Conservation (phyloP, 2,329 filamentous ascomycete species). For the Fusarium robinianum region DNA sequence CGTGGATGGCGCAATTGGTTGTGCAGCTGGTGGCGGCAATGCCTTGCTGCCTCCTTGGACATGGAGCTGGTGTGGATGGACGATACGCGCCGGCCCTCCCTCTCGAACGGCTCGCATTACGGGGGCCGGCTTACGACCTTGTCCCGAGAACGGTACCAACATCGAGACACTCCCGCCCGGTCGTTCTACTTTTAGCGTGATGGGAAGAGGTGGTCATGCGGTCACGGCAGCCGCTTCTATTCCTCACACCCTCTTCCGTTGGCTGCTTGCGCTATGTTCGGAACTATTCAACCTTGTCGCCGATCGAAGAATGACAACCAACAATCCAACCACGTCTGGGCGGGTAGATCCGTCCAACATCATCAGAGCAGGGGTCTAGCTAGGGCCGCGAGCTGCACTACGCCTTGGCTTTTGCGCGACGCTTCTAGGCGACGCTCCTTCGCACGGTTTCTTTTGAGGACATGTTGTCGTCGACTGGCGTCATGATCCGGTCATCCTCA, state of each 20-base stretch:
- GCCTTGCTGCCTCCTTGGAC: conserved; percentile 1
- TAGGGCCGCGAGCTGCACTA: conserved; percentile 3
- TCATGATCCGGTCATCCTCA: conserved; percentile 24
- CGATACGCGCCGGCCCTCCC: conserved; percentile 15
- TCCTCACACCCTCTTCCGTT: conserved; percentile 15
- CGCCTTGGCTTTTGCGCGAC: conserved; percentile 10
- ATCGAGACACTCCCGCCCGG: conserved; percentile 7
- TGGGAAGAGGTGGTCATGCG: conserved; percentile 29
- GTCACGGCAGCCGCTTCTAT: conserved; percentile 29
- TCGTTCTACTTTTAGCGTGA: conserved; percentile 18
- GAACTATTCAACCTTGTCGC: conserved; percentile 12
- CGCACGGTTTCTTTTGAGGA: conserved; percentile 10
- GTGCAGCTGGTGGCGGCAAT: conserved; percentile 28
- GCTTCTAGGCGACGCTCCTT: conserved; percentile 28
- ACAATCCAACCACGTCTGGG: conserved; percentile 29
- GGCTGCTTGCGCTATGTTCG: background rate
- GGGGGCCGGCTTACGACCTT: conserved; percentile 1
- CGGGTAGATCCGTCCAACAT: conserved; percentile 36
- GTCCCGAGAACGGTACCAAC: conserved; percentile 6
- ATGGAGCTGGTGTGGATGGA: conserved; percentile 10
- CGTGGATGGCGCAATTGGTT: conserved; percentile 30
- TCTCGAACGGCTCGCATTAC: too few relatives aligned
- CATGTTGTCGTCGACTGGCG: conserved; percentile 15
- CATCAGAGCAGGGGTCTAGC: conserved; percentile 23
- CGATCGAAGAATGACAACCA: conserved; percentile 17